A percentile compares a stretch with the other conserved stretches of the same genome.
phyloP scores from a whole-genome alignment of 2,329 filamentous ascomycete genomes.

The Fusarium camptoceras region DNA sequence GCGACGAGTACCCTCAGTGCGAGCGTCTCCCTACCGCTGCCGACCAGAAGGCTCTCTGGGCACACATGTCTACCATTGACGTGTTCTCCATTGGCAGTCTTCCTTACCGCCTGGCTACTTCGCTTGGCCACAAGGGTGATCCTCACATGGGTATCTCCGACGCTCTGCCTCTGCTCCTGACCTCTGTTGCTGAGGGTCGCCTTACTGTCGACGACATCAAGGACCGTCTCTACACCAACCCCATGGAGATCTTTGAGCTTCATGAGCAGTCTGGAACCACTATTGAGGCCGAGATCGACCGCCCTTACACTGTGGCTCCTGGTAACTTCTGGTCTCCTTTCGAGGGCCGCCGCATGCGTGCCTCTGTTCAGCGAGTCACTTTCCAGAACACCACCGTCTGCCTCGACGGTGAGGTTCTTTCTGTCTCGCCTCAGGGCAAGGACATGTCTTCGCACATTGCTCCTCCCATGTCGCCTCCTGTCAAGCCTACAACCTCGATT shows the following conservation, averaged over 20 bases:
- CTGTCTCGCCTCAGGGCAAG: slow-evolving; percentile 69
- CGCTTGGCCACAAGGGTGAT: slow-evolving; percentile 64
- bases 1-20: slow-evolving; percentile 76
- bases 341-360: slow-evolving; percentile 74
- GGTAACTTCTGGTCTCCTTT: slow-evolving; percentile 75
- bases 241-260: slow-evolving; percentile 83
- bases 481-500: slow-evolving; percentile 63
- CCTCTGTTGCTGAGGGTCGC: slow-evolving; percentile 78
- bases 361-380: slow-evolving; percentile 78
- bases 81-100: slow-evolving; percentile 83
- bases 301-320: slow-evolving; percentile 69
- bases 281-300: slow-evolving; percentile 81
- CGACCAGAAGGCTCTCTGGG: slow-evolving; percentile 81
- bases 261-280: slow-evolving; percentile 81
- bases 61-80: slow-evolving; percentile 78
- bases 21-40: slow-evolving; percentile 72
- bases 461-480: slow-evolving; percentile 66
- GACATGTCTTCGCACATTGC: slow-evolving; percentile 80
- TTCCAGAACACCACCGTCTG: slow-evolving; percentile 81
- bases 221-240: slow-evolving; percentile 78
- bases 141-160: slow-evolving; percentile 77
- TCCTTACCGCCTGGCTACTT: slow-evolving; percentile 78
- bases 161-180: slow-evolving; percentile 78
- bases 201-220: slow-evolving; percentile 80
- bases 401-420: slow-evolving; percentile 73